These are phyloP conservation scores for Calocera viscosa DNA, from an alignment of 768 basidiomycete genomes.

Conservation along the genomic window DNA sequence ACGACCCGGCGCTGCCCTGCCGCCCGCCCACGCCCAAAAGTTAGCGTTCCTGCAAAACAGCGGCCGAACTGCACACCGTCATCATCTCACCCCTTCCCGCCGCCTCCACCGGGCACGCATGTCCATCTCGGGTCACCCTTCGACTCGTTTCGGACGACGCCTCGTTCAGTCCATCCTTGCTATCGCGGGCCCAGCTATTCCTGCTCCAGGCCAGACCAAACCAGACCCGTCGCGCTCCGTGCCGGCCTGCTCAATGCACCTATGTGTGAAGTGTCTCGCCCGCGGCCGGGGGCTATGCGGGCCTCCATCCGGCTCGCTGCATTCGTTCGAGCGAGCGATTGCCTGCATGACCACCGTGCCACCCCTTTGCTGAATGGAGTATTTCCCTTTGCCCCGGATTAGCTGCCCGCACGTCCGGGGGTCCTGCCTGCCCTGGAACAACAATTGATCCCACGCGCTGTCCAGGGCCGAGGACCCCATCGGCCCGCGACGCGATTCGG, in stretches of 20 bases:
- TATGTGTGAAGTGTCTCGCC: too few species aligned
- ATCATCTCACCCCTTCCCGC: background rate
- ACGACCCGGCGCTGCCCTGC: background rate
- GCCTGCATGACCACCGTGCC: too few species aligned
- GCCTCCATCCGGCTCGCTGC: too few species aligned
- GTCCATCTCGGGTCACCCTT: background rate
- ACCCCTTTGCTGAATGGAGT: background rate
- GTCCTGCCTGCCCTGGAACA: background rate
- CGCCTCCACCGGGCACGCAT: conserved; percentile 1
- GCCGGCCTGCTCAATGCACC: too few species aligned
- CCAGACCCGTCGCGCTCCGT: too few species aligned
- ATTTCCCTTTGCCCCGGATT: background rate
- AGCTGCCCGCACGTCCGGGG: background rate
- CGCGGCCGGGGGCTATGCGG: too few species aligned
- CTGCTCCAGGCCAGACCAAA: too few species aligned
- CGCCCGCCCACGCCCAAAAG: background rate
- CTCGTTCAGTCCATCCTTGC: too few species aligned
- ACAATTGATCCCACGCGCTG: background rate
- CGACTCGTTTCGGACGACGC: too few species aligned
- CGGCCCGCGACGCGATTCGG: conserved; percentile 3
- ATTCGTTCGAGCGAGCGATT: too few species aligned
- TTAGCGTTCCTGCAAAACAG: background rate
- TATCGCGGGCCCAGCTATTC: too few species aligned
- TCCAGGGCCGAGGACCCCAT: background rate
- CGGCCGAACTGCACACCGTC: background rate